A percentile compares a stretch with the other conserved stretches of the same genome.
These are phyloP conservation scores for Talaromyces albobiverticillius DNA, from an alignment of 2,329 filamentous ascomycete genomes.

Conservation along the genomic window DNA sequence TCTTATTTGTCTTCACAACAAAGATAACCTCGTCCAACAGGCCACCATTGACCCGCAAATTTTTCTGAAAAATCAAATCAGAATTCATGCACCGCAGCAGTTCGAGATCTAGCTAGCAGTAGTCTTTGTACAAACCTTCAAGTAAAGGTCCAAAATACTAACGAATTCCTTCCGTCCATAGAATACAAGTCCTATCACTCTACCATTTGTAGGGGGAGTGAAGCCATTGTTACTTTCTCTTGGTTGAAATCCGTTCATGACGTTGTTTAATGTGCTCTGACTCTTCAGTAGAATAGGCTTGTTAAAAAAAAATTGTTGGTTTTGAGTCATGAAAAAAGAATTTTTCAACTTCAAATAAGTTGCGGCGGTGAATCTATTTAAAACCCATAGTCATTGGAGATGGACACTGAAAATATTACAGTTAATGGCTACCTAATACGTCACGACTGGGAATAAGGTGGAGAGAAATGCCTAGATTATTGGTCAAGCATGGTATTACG, in stretches of 20 bases:
- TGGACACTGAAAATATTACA: not conserved
- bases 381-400: not conserved
- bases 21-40: conserved; percentile 2
- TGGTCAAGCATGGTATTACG: not conserved
- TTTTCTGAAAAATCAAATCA: not conserved
- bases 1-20: not conserved
- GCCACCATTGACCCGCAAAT: conserved; percentile 3
- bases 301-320: not conserved
- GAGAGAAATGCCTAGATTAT: not conserved
- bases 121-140: not conserved
- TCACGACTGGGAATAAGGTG: not conserved
- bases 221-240: not conserved
- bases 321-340: not conserved
- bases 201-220: not conserved
- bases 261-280: not conserved
- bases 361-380: not conserved
- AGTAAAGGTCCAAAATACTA: not conserved
- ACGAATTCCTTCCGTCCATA: conserved; percentile 2
- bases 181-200: conserved; percentile 3
- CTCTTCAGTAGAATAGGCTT: not conserved
- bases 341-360: not conserved
- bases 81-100: not conserved
- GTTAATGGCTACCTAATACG: not conserved
- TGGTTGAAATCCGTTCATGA: not conserved
- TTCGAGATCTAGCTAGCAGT: not conserved